Evolutionary conservation across 1,284 basidiomycete genomes (phyloP), one percentile per base, ranked within the genome.

Genomic region (Moesziomyces sp.): DNA sequence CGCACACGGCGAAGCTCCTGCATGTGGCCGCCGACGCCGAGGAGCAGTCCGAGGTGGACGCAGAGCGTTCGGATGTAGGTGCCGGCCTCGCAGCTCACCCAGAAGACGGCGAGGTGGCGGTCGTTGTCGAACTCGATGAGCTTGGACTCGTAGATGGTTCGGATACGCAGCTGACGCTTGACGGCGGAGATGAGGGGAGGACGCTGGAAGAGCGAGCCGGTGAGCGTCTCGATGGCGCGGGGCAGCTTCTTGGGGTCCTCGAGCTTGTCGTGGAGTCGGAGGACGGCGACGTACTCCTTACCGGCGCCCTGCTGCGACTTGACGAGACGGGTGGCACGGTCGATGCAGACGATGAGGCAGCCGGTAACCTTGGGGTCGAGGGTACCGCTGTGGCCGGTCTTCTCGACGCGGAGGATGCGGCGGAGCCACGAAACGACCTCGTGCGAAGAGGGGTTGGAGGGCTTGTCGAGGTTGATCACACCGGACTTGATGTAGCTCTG

Each of bases 401-500:
- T 99, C 86, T 99, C 96, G 38, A 93, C 93, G 28, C 96, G 91
- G 54, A 99, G 86, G 77, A 99, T 99, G 28, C 97, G 90, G 79
- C 96, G 89, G 74, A 99, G 87, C 97, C 97, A 99, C 18, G 97
- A 97, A 74, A 99, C 97, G 59, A 99, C 97, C 88, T 99, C 97
- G 87, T 99, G 97, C n/a, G 96, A 98, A 5, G 97, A 99, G 9
- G 97, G 97, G 87, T 99, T 99, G 50, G 96, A 98, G 26, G 97
- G 97, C 85, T 99, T 99, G 89, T 99, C 97, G 77, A 99, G 88
- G 87, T 99, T 98, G 86, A 99, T 99, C 62, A 97, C 93, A 78
- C 97, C 97, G 70, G 94, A 94, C 91, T 94, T 94, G 86, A 99
- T 90, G 86, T 99, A 98, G 62, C 89, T 88, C 26, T 88, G 86